phyloP scores from a whole-genome alignment of 495 filamentous ascomycete species.

The Cercophora samala region DNA sequence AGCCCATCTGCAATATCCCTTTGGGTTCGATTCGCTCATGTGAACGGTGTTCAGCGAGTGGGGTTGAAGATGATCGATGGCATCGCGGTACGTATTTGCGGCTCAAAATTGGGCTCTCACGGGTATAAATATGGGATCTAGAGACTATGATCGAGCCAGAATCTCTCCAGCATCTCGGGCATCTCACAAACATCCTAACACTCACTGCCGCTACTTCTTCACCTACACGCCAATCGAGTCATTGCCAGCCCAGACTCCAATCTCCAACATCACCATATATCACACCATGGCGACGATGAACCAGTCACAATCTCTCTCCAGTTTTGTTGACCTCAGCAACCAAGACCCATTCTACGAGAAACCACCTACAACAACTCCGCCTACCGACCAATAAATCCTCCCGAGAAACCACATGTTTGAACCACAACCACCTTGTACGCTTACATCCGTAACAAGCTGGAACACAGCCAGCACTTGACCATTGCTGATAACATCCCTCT shows the following conservation, averaged over 20 bases:
- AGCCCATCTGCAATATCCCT: neutral
- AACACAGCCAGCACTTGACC: too few relatives aligned
- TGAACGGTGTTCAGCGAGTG: neutral
- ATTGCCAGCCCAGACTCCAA: too few relatives aligned
- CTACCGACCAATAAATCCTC: too few relatives aligned
- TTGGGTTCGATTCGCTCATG: neutral
- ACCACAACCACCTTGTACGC: too few relatives aligned
- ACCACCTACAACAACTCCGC: neutral
- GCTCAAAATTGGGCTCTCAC: neutral
- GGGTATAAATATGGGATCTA: neutral
- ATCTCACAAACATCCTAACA: neutral
- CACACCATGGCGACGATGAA: neutral
- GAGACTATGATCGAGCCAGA: neutral
- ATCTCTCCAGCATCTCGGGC: neutral
- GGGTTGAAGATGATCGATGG: neutral
- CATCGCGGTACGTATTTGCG: neutral
- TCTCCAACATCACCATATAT: neutral
- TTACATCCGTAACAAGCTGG: too few relatives aligned
- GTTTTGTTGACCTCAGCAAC: neutral
- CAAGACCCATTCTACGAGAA: neutral
- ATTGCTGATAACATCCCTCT: too few relatives aligned
- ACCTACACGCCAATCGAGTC: too few relatives aligned
- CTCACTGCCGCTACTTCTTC: too few relatives aligned
- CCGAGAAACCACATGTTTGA: too few relatives aligned
- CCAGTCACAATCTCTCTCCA: neutral